Percentiles rank a stretch among this genome's conserved stretches.
phyloP scores from a whole-genome alignment of 805 yeast species.

The Scheffersomyces ergatensis region DNA sequence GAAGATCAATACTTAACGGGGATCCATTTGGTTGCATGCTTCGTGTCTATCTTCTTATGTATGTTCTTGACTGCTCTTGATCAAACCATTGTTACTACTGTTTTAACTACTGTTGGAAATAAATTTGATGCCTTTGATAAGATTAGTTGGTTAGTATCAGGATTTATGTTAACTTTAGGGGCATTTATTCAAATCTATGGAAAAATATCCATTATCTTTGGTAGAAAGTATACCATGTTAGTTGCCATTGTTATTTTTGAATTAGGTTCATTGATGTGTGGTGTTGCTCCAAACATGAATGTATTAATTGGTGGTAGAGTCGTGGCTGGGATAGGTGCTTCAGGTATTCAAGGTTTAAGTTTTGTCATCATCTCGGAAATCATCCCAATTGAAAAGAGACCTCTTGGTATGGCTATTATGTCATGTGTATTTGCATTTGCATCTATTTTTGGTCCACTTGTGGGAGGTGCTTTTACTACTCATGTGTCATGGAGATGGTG shows the following conservation, averaged over 20 bases:
- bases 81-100: slow-evolving; percentile 34
- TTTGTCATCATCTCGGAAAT: slow-evolving; percentile 57
- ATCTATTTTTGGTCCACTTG: slow-evolving; percentile 56
- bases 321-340: slow-evolving; percentile 71
- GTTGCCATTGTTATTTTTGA: slow-evolving; percentile 42
- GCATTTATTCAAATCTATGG: slow-evolving; percentile 32
- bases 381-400: slow-evolving; percentile 41
- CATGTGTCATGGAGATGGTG: slow-evolving; percentile 72
- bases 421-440: slow-evolving; percentile 48
- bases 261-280: slow-evolving; percentile 60
- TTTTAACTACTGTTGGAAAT: slow-evolving; percentile 29
- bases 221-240: slow-evolving; percentile 23
- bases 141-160: slow-evolving; percentile 34
- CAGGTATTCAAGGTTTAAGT: slow-evolving; percentile 58
- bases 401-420: slow-evolving; percentile 35
- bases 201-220: slow-evolving; percentile 29
- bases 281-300: slow-evolving; percentile 51
- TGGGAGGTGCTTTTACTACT: slow-evolving; percentile 64
- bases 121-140: slow-evolving; percentile 28
- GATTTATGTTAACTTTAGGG: slow-evolving; percentile 28
- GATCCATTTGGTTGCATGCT: slow-evolving; percentile 16
- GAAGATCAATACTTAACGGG: slow-evolving; percentile 35
- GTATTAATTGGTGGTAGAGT: slow-evolving; percentile 70
- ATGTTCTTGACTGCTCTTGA: slow-evolving; percentile 35
- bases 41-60: slow-evolving; percentile 22